Base-by-base conservation (phyloP, 805 yeast species). In the Yueomyces sinensis region DNA sequence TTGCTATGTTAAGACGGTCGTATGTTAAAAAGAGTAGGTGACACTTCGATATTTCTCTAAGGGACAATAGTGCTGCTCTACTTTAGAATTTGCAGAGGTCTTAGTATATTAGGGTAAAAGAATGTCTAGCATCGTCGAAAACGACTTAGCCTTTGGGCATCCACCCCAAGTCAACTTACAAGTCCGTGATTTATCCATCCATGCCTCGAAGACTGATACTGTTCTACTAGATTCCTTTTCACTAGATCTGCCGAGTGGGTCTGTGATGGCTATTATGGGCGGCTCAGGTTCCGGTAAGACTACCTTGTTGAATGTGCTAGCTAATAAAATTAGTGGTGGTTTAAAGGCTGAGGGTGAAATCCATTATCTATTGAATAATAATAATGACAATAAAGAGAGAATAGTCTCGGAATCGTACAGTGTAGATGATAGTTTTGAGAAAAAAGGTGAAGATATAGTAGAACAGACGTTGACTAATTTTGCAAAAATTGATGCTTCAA, bases 201-300 rank as follows among this genome's bases (percentile, higher is more conserved):
- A 38, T 18, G 52, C 55, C 3, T 41, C 50, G 3, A 50, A 50
- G 33, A 38, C 43, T 1, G 62, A 63, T 35, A 49, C 58, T 4
- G 45, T 55, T 4, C 60, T 74, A 19, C 58, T 74, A 3, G 50
- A 66, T 25, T 54, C 72, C 19, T 61, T 82, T 32, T 71, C 81
- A 2, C 65, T 81, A 39, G 74, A 72, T 33, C 61, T 81, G 9
- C 68, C 72, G 0, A 52, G 70, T 13, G 81, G 82, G 14, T 62
- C 77, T 9, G 55, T 84, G 27, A 65, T 83, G 55, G 93, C 93
- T 5, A 79, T 83, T 9, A 68, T 84, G 61, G 95, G 94, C 3
- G 89, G 94, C 0, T 78, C 87, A 0, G 94, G 94, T 0, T 74
- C 84, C 3, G 94, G 94, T 3, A 83, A 84, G 48, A 83, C 94